Evolutionary conservation across 1,284 basidiomycete genomes (phyloP), one percentile per base, ranked within the genome.

Genomic region (Irpex rosettiformis): DNA sequence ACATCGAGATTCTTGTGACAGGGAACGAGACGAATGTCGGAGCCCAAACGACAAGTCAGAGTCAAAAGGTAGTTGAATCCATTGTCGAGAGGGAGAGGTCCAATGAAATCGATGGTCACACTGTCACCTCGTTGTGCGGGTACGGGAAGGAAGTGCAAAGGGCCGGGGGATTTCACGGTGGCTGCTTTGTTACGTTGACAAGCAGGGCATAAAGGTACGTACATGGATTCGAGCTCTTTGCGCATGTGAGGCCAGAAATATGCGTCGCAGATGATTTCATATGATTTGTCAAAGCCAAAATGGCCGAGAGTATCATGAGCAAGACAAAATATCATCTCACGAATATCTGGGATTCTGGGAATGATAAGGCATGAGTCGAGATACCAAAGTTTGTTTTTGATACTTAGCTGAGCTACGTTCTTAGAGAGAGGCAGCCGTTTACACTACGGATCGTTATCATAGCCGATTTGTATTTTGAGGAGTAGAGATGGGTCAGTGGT

Each of bases 101-200:
- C 69, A 10, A 75, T 66, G 51, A 74, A 73, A 53, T 75, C 73
- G n/a, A 75, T 67, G 0, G 62, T 62, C 0, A 73, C 63, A n/a
- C 53, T 58, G 42, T 66, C 60, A 8, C 54, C 52, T 1, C 67
- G 65, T 1, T 55, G 22, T 8, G 57, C 56, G 3, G 71, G 69
- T 1, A 72, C 55, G 1, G 64, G 65, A 1, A 66, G 61, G 11
- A 64, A 57, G 28, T 67, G 65, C 1, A 67, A 42, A 1, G 62
- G 62, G 2, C 64, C 60, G 1, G 55, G 11, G 21, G 55, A 54
- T 27, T 60, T 58, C 2, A 7, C 27, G 6, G 58, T 59, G 3
- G 16, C 37, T 1, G 51, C 22, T 43, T 65, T 65, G 56, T 64
- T 64, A 0, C 56, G 56, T 48, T 60, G 61, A 45, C 62, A 62